These are phyloP conservation scores for Hygrophoropsis aurantiaca DNA, from an alignment of 768 basidiomycete genomes.

Conservation along the genomic window DNA sequence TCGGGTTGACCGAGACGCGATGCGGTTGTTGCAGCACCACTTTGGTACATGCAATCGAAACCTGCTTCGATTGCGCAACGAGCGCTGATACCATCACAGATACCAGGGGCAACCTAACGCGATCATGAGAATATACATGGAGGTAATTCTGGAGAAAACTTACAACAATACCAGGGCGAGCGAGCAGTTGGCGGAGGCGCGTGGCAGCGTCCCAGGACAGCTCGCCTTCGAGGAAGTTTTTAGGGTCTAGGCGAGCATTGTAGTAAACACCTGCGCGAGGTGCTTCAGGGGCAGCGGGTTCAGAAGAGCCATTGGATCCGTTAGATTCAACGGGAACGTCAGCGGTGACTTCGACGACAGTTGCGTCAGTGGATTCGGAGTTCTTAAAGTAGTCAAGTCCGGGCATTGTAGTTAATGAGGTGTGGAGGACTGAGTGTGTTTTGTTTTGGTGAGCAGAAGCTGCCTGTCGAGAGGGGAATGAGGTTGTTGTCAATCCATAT, in stretches of 20 bases:
- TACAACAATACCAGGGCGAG: constrained; percentile 75
- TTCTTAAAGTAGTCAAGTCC: constrained; percentile 32
- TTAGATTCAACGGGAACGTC: constrained; percentile 5
- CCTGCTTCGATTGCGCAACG: constrained; percentile 79
- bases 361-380: constrained; percentile 3
- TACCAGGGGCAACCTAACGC: constrained; percentile 67
- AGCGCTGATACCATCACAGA: constrained; percentile 79
- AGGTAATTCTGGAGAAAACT: constrained; percentile 19
- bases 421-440: constrained; percentile 4
- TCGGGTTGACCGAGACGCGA: constrained; percentile 79
- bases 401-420: constrained; percentile 22
- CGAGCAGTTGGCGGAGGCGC: constrained; percentile 67
- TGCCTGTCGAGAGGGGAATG: constrained; percentile 11
- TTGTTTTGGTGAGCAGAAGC: constrained; percentile 23
- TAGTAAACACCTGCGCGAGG: constrained; percentile 43
- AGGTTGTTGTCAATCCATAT: not conserved
- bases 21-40: constrained; percentile 79
- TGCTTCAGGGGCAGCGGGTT: constrained; percentile 9
- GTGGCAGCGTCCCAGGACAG: constrained; percentile 69
- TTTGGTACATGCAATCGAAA: constrained; percentile 77
- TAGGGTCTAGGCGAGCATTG: constrained; percentile 68
- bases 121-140: constrained; percentile 1
- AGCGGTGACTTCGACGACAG: constrained; percentile 2
- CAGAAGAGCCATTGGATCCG: not conserved
- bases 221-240: constrained; percentile 67